Percentiles rank a stretch among this genome's conserved stretches.
These are phyloP conservation scores for Cyclotella kingstonii DNA, from an alignment of 108 stramenopile species.

Conservation along the genomic window DNA sequence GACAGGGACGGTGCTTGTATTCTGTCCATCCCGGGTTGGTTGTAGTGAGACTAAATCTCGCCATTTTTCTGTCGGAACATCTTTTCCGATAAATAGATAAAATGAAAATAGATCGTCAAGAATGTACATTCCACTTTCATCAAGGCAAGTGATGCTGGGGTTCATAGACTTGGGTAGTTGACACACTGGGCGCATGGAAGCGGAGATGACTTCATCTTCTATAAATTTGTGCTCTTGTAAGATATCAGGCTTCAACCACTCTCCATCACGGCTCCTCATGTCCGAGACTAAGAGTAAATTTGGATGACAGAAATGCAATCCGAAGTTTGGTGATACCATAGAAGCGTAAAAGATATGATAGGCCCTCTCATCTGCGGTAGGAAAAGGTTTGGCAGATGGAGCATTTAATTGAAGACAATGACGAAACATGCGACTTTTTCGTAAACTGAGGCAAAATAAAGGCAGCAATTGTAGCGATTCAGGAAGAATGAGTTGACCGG, in stretches of 20 bases:
- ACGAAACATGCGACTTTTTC: constrained; percentile 67
- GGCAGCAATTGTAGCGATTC: constrained; percentile 87
- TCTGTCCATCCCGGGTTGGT: neutral
- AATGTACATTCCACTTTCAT: constrained; percentile 61
- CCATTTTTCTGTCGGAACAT: constrained; percentile 46
- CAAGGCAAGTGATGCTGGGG: constrained; percentile 54
- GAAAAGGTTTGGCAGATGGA: constrained; percentile 39
- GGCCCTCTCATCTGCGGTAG: constrained; percentile 78
- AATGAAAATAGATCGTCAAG: constrained; percentile 59
- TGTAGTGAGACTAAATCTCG: constrained; percentile 29
- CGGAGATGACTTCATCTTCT: constrained; percentile 36
- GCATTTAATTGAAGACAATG: constrained; percentile 30
- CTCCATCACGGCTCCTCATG: constrained; percentile 46
- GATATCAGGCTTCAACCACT: constrained; percentile 40
- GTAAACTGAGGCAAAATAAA: constrained; percentile 70
- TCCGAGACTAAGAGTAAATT: constrained; percentile 43
- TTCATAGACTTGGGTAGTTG: constrained; percentile 50
- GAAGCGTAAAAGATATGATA: constrained; percentile 54
- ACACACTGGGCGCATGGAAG: constrained; percentile 46
- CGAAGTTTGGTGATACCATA: constrained; percentile 48
- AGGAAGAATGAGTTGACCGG: constrained; percentile 86
- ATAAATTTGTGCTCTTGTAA: constrained; percentile 16
- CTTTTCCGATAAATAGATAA: constrained; percentile 54
- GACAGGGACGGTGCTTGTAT: constrained; percentile 10
- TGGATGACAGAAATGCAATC: constrained; percentile 62